Evolutionary conservation across 2,329 filamentous ascomycete species (phyloP), one percentile per base, ranked within the genome.

Genomic region (Ophiostoma angusticollis): DNA sequence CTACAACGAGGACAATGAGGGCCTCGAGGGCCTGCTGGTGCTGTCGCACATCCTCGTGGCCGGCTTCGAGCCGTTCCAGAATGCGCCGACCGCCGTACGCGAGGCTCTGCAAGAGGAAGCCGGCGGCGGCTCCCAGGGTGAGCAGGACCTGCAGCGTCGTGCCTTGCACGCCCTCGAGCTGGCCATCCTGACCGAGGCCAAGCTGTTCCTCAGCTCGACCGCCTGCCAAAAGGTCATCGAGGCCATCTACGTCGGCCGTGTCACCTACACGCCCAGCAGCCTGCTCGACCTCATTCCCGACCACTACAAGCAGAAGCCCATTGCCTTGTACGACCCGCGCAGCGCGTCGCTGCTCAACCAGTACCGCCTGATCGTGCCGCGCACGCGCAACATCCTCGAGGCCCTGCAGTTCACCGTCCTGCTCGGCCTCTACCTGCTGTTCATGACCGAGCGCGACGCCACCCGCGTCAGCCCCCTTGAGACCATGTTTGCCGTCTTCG

Each of bases 221-320:
- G 80, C 84, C 3, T 87, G 80, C 46, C 81, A 87, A 54, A 82
- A 80, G 58, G 80, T 93, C 16, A 79, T 91, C 22, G 74, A 83
- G 48, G 84, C 83, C 35, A 85, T 93, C 32, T 91, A 89, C 52
- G 75, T 79, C 29, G 84, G 84, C 5, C 70, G 80, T 24, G 72
- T 93, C 44, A 78, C 86, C 25, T 91, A 91, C 54, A 89, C 84
- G 2, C 84, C 84, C 0, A 84, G 78, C 0, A 77, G 78, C 0
- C 86, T 84, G 54, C 74, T 89, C 55, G 81, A 91, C 56, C 80
- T 93, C 42, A 75, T 93, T 34, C 84, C 84, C 1, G 84, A 91
- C 54, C 77, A 81, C 49, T 93, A 91, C 64, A 91, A 91, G 60
- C 72, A 80, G 51, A 82, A 82, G 49, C 82, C 82, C 2, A 87